Evolutionary conservation across 2,329 filamentous ascomycete species (phyloP).

Genomic region (Fusarium sp.): DNA sequence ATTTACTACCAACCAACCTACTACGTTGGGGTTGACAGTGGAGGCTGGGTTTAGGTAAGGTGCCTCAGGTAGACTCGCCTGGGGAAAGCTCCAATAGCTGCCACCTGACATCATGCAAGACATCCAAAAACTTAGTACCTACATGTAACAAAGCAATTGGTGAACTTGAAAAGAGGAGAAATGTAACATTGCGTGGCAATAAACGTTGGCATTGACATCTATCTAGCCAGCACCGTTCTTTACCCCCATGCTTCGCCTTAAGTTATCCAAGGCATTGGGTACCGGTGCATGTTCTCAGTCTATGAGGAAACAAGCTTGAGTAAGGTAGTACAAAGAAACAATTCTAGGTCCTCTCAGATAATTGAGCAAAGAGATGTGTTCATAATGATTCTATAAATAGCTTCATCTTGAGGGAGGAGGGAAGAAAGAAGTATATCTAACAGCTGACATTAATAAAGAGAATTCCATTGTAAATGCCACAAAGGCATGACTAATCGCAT

Average conservation of each 20-base stretch:
- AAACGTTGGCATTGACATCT: background rate
- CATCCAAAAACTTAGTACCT: slow-evolving; percentile 5
- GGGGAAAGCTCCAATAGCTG: background rate
- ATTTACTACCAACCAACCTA: background rate
- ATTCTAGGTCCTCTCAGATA: background rate
- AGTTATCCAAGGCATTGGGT: background rate
- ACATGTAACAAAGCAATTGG: slow-evolving; percentile 10
- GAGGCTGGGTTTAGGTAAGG: too few relatives aligned
- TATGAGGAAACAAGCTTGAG: slow-evolving; percentile 4
- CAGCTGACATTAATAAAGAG: background rate
- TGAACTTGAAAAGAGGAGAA: slow-evolving; percentile 23
- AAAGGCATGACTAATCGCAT: slow-evolving; percentile 26
- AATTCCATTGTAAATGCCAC: background rate
- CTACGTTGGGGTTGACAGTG: background rate
- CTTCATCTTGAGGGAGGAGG: background rate
- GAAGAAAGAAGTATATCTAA: background rate
- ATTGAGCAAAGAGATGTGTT: background rate
- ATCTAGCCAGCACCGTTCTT: background rate
- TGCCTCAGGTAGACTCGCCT: background rate
- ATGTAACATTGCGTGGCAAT: slow-evolving; percentile 23
- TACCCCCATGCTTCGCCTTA: background rate
- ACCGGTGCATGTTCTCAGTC: background rate
- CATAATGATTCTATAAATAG: background rate
- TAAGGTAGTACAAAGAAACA: background rate
- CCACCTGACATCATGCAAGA: slow-evolving; percentile 9